Evolutionary conservation across 495 filamentous ascomycete species (phyloP), one percentile per base, ranked within the genome.

Genomic region (Ascodesmis nigricans): DNA sequence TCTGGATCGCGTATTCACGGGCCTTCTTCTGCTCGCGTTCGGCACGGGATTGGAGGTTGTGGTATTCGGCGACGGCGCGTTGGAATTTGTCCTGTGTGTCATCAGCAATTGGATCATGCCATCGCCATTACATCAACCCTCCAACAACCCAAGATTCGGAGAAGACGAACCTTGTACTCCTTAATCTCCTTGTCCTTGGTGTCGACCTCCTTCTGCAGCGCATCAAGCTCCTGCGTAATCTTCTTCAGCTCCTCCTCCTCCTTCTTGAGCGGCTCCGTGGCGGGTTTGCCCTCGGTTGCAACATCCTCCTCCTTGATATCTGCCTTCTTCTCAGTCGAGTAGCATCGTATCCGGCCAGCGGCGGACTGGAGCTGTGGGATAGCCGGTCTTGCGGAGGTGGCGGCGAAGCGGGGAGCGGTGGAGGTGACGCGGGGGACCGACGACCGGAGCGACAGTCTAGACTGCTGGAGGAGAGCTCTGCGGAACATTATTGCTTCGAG

Each of bases 21-120:
- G 81, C 76, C 21, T 64, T 54, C 52, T 90, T 75, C 55, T 87
- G 70, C 29, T 97, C 90, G 45, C 90, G 80, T 58, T 76, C 73
- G 4, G 79, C 84, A 46, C 87, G 78, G 43, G 91, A 79, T 62
- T 93, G 83, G 23, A 95, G 75, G 61, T 93, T 97, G 47, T 78
- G 78, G 66, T 83, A 95, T 43, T 95, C 87, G 53, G 87, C 87
- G 40, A 92, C 77, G 29, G 72, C 74, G 46, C 87, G 87, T 31
- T 87, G 69, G 55, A 76, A 91, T 59, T 75, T 81, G 57, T 95
- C 84, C 87, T 95, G 46, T 7, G n/a, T n/a, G n/a, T n/a, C n/a
- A n/a, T n/a, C n/a, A n/a, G n/a, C n/a, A n/a, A n/a, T n/a, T n/a
- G n/a, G n/a, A n/a, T n/a, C n/a, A n/a, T n/a, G n/a, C n/a, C n/a